A percentile compares a stretch with the other conserved stretches of the same genome.
Conservation (phyloP, 2,329 filamentous ascomycete species). For the Aureobasidium musti region DNA sequence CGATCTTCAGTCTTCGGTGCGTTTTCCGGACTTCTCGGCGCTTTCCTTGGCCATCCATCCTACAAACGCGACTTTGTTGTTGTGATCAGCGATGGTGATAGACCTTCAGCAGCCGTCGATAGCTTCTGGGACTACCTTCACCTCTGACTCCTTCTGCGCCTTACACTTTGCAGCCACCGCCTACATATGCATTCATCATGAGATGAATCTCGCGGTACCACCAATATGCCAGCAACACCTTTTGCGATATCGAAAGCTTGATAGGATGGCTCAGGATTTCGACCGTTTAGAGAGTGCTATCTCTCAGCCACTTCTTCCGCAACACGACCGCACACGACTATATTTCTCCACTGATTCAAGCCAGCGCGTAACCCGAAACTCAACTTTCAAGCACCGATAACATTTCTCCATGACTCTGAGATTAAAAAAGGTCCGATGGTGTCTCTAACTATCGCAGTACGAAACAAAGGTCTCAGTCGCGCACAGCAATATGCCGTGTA, state of each 20-base stretch:
- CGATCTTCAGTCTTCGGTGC: background rate
- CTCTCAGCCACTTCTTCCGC: background rate
- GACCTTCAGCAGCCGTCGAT: background rate
- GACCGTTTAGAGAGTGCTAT: background rate
- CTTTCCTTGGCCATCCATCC: background rate
- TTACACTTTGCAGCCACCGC: background rate
- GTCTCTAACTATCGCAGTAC: background rate
- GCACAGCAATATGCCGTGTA: too few relatives aligned
- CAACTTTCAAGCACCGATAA: background rate
- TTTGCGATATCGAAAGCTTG: background rate
- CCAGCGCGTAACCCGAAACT: background rate
- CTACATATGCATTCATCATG: background rate
- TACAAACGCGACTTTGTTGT: too few relatives aligned
- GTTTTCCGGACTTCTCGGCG: background rate
- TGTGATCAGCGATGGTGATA: background rate
- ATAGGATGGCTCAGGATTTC: background rate
- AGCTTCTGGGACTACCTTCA: background rate
- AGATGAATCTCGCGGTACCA: background rate
- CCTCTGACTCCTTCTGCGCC: too few relatives aligned
- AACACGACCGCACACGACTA: background rate
- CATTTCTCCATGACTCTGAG: too few relatives aligned
- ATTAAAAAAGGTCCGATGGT: background rate
- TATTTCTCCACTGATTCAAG: background rate
- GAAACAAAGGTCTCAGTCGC: background rate
- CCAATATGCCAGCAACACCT: background rate